These are phyloP conservation scores for Starmerella asiatica DNA, from an alignment of 805 yeast genomes.

Conservation along the genomic window DNA sequence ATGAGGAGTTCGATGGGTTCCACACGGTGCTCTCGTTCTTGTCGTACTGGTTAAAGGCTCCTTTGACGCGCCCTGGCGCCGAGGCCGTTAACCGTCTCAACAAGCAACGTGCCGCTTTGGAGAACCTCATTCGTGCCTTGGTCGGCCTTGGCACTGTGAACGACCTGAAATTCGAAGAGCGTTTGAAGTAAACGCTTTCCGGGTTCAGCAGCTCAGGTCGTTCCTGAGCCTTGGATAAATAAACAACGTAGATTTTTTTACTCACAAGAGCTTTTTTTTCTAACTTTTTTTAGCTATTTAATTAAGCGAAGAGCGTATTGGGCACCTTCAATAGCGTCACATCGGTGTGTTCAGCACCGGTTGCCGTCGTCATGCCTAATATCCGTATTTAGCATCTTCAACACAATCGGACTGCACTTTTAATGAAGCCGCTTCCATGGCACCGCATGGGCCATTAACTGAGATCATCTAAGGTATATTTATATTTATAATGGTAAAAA, in stretches of 20 bases:
- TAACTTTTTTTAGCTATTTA: conserved; percentile 1
- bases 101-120: conserved; percentile 87
- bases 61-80: conserved; percentile 80
- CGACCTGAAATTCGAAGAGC: conserved; percentile 90
- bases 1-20: conserved; percentile 43
- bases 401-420: too few relatives aligned
- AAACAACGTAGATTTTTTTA: conserved; percentile 9
- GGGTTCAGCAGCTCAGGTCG: conserved; percentile 17
- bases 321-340: too few relatives aligned
- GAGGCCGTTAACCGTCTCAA: conserved; percentile 85
- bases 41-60: conserved; percentile 94
- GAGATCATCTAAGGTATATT: not conserved
- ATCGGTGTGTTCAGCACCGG: too few relatives aligned
- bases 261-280: conserved; percentile 2
- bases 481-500: not conserved
- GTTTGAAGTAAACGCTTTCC: conserved; percentile 32
- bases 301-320: too few relatives aligned
- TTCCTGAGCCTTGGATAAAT: conserved; percentile 1
- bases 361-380: too few relatives aligned
- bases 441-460: too few relatives aligned
- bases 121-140: conserved; percentile 75
- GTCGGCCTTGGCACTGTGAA: conserved; percentile 83
- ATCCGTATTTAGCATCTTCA: too few relatives aligned
- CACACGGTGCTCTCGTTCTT: conserved; percentile 78
- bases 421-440: too few relatives aligned